phyloP scores from a whole-genome alignment of 345 rosid genomes.

The Salix caprea region DNA sequence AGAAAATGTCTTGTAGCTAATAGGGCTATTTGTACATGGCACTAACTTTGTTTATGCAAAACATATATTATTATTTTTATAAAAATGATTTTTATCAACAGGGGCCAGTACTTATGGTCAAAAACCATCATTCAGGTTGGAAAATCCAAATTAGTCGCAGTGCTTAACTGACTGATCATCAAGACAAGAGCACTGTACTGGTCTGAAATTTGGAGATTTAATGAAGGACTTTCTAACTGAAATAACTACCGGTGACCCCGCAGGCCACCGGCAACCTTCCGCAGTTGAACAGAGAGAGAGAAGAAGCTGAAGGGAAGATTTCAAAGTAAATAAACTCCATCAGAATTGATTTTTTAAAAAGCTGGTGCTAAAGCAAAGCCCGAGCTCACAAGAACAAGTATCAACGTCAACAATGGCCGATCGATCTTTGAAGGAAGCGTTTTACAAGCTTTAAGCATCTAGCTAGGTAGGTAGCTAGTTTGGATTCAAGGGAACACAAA shows the following conservation, averaged over 20 bases:
- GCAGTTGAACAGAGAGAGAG: no score
- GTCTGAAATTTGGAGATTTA: neutral
- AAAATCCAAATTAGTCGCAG: no score
- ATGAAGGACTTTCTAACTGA: slow-evolving; percentile 6
- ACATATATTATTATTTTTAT: no score
- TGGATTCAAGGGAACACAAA: slow-evolving; percentile 29
- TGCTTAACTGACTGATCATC: no score
- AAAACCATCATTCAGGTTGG: no score
- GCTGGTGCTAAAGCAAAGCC: neutral
- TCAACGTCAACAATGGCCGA: neutral
- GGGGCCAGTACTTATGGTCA: no score
- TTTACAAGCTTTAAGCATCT: slow-evolving; percentile 1
- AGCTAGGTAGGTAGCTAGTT: neutral
- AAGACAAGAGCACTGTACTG: no score
- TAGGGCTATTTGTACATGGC: no score
- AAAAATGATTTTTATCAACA: no score
- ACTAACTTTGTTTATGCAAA: no score
- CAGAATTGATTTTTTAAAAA: neutral
- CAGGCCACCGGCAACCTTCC: neutral
- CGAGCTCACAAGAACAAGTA: neutral
- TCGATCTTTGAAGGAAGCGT: neutral
- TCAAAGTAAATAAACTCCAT: neutral
- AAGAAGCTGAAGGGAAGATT: no score
- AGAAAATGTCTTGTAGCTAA: no score
- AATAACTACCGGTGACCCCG: slow-evolving; percentile 14